These are phyloP conservation scores for Barnettozyma salicaria DNA, from an alignment of 805 yeast genomes.

Conservation along the genomic window DNA sequence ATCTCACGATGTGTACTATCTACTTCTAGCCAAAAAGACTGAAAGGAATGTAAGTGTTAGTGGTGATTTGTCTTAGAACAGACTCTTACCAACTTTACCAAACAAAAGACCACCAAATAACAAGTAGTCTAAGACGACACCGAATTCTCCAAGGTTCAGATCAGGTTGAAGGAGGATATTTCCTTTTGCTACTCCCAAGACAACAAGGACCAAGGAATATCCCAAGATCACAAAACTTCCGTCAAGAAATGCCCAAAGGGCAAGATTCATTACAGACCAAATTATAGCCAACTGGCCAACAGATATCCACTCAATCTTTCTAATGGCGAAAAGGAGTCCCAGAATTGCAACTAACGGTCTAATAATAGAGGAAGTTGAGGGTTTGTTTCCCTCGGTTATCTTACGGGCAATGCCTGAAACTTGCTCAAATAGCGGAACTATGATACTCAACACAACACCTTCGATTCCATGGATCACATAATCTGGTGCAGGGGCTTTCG, in stretches of 20 bases:
- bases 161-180: slow-evolving; percentile 26
- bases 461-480: slow-evolving; percentile 35
- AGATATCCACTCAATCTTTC: slow-evolving; percentile 64
- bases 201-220: slow-evolving; percentile 24
- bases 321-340: slow-evolving; percentile 66
- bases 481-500: not conserved
- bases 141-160: slow-evolving; percentile 10
- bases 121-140: slow-evolving; percentile 36
- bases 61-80: slow-evolving; percentile 31
- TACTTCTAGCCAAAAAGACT: no score
- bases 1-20: no score
- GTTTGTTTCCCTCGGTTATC: not conserved
- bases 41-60: no score
- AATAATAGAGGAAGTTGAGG: slow-evolving; percentile 20
- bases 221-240: slow-evolving; percentile 25
- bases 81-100: slow-evolving; percentile 62
- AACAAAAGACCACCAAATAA: slow-evolving; percentile 61
- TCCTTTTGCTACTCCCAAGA: slow-evolving; percentile 42
- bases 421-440: slow-evolving; percentile 40
- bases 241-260: slow-evolving; percentile 62
- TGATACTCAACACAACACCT: slow-evolving; percentile 53
- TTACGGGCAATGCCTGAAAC: not conserved
- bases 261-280: slow-evolving; percentile 58
- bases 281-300: slow-evolving; percentile 57
- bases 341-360: slow-evolving; percentile 52